phyloP scores from a whole-genome alignment of 768 basidiomycete species.

The Cyclocybe aegerita region DNA sequence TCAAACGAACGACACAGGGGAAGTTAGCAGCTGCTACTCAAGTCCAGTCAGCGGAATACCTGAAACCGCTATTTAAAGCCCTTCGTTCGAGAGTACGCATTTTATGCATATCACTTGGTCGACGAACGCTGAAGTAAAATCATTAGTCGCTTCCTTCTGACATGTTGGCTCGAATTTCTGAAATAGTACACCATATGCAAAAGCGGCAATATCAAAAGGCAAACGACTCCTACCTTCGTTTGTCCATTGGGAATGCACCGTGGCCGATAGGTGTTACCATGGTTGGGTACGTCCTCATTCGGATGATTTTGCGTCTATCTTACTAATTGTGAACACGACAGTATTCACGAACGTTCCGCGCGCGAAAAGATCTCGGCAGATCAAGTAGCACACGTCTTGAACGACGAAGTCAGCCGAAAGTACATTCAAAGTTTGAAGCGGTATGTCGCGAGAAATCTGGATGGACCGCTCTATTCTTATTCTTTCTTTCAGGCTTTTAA shows the following conservation, averaged over 20 bases:
- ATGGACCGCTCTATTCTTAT: neutral
- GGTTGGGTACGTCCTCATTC: slow-evolving; percentile 76
- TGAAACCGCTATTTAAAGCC: slow-evolving; percentile 94
- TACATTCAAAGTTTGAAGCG: slow-evolving; percentile 98
- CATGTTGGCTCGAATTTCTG: slow-evolving; percentile 82
- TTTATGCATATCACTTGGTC: neutral
- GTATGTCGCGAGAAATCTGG: slow-evolving; percentile 38
- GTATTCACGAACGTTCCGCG: slow-evolving; percentile 97
- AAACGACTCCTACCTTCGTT: slow-evolving; percentile 94
- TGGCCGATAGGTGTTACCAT: slow-evolving; percentile 99
- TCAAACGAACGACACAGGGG: slow-evolving; percentile 89
- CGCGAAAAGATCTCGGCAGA: slow-evolving; percentile 97
- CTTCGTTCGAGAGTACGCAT: slow-evolving; percentile 81
- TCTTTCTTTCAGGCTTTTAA: slow-evolving; percentile 64
- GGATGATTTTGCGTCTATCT: neutral
- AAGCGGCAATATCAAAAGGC: slow-evolving; percentile 92
- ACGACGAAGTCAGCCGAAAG: slow-evolving; percentile 98
- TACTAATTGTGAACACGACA: slow-evolving; percentile 23
- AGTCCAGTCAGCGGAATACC: slow-evolving; percentile 91
- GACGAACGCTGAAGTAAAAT: neutral
- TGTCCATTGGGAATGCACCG: slow-evolving; percentile 97
- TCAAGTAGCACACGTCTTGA: slow-evolving; percentile 96
- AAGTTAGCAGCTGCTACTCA: slow-evolving; percentile 95
- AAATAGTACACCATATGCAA: slow-evolving; percentile 97
- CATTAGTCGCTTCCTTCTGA: slow-evolving; percentile 74